Percentiles rank a stretch among this genome's conserved stretches.
Evolutionary conservation across 2,329 filamentous ascomycete genomes (phyloP).

Genomic region (Cladophialophora yegresii): DNA sequence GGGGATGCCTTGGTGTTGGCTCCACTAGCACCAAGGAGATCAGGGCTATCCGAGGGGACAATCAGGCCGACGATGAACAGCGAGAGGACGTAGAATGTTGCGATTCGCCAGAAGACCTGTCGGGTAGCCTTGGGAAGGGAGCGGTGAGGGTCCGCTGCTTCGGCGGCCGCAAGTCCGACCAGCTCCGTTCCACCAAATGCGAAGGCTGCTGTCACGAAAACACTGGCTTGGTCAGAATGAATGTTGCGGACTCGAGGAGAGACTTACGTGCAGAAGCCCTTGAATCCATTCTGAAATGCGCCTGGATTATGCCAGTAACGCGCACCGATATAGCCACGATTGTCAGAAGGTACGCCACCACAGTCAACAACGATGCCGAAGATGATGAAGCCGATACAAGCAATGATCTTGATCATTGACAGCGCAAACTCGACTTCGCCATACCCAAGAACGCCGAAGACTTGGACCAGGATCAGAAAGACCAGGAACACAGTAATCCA

Average conservation of each 20-base stretch:
- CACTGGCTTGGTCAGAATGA: conserved; percentile 44
- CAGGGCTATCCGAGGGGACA: conserved; percentile 56
- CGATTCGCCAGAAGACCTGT: conserved; percentile 90
- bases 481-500: conserved; percentile 36
- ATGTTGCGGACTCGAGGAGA: background rate
- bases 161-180: conserved; percentile 61
- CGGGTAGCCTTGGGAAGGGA: conserved; percentile 83
- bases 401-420: conserved; percentile 59
- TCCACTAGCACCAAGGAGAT: conserved; percentile 59
- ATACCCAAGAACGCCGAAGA: conserved; percentile 59
- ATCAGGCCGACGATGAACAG: conserved; percentile 79
- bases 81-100: conserved; percentile 83
- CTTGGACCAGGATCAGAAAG: conserved; percentile 23
- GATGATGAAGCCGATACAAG: conserved; percentile 67
- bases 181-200: conserved; percentile 65
- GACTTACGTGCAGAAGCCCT: conserved; percentile 1
- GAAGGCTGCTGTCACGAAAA: conserved; percentile 66
- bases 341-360: conserved; percentile 57
- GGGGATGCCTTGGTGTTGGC: conserved; percentile 75
- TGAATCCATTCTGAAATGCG: conserved; percentile 51
- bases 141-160: conserved; percentile 61
- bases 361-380: conserved; percentile 83
- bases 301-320: conserved; percentile 40
- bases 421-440: conserved; percentile 59
- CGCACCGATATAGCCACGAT: conserved; percentile 30